A percentile compares a stretch with the other conserved stretches of the same genome.
These are phyloP conservation scores for Pelargonium nanum DNA, from an alignment of 345 rosid species.

Conservation along the genomic window DNA sequence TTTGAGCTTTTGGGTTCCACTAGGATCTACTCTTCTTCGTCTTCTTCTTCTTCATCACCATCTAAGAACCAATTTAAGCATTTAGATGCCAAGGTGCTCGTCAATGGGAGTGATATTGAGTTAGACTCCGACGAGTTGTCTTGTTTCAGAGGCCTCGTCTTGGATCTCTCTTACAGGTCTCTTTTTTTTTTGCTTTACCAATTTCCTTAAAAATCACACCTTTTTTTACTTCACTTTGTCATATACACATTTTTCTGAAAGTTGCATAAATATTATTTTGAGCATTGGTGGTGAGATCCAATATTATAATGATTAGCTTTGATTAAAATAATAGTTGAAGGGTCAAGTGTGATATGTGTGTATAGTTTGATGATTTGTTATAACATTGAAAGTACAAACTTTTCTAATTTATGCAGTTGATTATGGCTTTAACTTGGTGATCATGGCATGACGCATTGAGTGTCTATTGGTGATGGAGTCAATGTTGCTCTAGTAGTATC, in stretches of 20 bases:
- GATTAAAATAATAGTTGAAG: no score
- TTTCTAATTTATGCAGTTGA: no score
- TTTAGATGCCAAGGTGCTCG: constrained; percentile 5
- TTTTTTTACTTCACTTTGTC: no score
- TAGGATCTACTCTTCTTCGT: constrained; percentile 6
- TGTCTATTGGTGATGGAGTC: background rate
- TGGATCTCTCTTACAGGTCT: constrained; percentile 22
- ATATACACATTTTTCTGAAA: no score
- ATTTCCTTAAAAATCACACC: background rate
- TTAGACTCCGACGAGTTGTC: constrained; percentile 13
- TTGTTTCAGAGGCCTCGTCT: constrained; percentile 19
- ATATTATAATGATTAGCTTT: no score
- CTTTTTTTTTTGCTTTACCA: background rate
- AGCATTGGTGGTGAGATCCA: no score
- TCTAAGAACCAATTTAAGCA: background rate
- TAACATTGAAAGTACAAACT: background rate
- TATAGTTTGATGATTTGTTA: no score
- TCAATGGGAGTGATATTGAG: constrained; percentile 4
- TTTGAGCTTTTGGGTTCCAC: constrained; percentile 1
- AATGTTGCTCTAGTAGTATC: background rate
- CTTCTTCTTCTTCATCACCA: constrained; percentile 5
- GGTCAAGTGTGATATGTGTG: no score
- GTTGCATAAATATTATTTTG: no score
- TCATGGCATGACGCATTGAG: background rate
- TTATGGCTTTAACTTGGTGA: background rate